Evolutionary conservation across 257 asterid genomes (phyloP).

Genomic region (Nicotiana obtusifolia): DNA sequence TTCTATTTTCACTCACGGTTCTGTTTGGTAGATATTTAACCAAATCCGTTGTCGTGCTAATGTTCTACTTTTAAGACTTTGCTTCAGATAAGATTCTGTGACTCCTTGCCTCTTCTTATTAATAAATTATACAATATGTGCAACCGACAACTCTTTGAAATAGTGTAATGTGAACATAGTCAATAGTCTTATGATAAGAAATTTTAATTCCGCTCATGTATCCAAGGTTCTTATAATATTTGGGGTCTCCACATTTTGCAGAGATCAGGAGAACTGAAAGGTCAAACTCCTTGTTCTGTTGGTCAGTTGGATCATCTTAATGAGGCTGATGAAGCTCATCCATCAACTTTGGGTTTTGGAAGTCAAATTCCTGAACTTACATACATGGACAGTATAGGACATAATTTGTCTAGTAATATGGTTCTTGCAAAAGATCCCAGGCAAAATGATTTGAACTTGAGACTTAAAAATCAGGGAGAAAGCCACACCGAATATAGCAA

Average conservation of each 20-base stretch:
- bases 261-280: constrained; percentile 56
- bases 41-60: not conserved
- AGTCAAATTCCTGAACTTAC: constrained; percentile 39
- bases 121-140: not conserved
- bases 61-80: not conserved
- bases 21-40: not conserved
- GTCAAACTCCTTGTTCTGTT: constrained; percentile 36
- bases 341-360: constrained; percentile 31
- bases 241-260: constrained; percentile 25
- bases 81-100: not conserved
- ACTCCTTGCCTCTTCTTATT: not conserved
- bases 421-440: constrained; percentile 29
- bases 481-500: constrained; percentile 31
- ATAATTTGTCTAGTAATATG: constrained; percentile 27
- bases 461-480: constrained; percentile 24
- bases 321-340: constrained; percentile 33
- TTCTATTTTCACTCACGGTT: not conserved
- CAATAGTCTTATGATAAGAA: not conserved
- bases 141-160: not conserved
- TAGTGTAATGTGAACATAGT: not conserved
- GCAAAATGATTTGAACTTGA: constrained; percentile 33
- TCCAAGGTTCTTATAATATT: constrained; percentile 13
- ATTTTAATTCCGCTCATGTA: not conserved
- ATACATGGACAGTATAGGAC: constrained; percentile 39
- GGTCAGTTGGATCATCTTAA: constrained; percentile 44